Evolutionary conservation across 163 green algal species (phyloP).

Genomic region (Chlorella variabilis): DNA sequence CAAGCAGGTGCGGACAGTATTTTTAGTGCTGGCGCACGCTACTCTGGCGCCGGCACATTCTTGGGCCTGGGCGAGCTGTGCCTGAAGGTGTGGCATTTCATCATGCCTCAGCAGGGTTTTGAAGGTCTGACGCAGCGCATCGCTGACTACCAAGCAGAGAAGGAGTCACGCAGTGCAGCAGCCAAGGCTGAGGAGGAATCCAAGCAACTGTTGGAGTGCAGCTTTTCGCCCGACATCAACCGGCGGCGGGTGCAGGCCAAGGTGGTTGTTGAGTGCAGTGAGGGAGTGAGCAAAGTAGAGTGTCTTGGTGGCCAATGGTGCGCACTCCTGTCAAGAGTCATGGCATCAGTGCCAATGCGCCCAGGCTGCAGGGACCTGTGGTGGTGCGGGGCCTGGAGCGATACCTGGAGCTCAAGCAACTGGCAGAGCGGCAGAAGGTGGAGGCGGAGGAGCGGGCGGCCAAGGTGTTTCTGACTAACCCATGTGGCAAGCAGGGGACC

Average conservation of each 20-base stretch:
- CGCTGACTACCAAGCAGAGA: constrained; percentile 20
- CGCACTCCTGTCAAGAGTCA: too few relatives aligned
- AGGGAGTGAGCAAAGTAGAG: background rate
- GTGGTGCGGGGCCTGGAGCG: constrained; percentile 39
- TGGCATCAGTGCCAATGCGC: too few relatives aligned
- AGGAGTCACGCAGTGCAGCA: background rate
- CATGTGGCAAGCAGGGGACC: constrained; percentile 20
- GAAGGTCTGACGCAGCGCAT: constrained; percentile 37
- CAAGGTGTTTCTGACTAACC: constrained; percentile 34
- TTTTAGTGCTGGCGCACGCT: too few relatives aligned
- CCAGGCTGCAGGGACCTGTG: constrained; percentile 29
- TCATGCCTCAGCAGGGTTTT: constrained; percentile 23
- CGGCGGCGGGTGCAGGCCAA: background rate
- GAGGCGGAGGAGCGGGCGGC: constrained; percentile 32
- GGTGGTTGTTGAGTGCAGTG: background rate
- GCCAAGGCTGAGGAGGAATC: constrained; percentile 3
- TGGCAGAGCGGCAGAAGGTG: constrained; percentile 38
- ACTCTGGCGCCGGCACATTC: too few relatives aligned
- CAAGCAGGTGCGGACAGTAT: constrained; percentile 15
- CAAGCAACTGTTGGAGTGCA: constrained; percentile 31
- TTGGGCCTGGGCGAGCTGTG: too few relatives aligned
- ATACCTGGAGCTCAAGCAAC: constrained; percentile 36
- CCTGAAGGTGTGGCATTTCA: background rate
- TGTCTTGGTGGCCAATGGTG: too few relatives aligned
- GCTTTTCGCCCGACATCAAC: constrained; percentile 44